These are phyloP conservation scores for Corinectria fuckeliana DNA, from an alignment of 2,329 filamentous ascomycete species.

Conservation along the genomic window DNA sequence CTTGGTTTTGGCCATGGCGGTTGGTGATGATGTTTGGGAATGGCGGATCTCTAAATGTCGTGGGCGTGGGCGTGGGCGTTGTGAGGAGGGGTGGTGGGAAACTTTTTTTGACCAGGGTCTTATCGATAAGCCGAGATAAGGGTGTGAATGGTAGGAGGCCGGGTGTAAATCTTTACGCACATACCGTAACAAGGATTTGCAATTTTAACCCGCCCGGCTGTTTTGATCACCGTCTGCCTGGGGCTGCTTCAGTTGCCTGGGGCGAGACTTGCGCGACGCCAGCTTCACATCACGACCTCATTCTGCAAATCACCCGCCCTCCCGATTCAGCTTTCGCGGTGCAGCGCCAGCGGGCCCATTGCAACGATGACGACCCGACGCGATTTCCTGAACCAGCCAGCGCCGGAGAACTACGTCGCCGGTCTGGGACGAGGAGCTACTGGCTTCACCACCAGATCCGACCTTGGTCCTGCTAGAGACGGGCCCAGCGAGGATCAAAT, in stretches of 20 bases:
- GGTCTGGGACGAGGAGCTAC: constrained; percentile 97
- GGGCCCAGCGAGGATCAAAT: constrained; percentile 98
- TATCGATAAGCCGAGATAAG: constrained; percentile 26
- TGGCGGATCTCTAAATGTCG: constrained; percentile 13
- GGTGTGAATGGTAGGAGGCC: background rate
- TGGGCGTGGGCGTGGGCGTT: constrained; percentile 9
- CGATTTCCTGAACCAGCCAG: constrained; percentile 88
- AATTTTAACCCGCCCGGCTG: constrained; percentile 1
- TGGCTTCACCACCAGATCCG: constrained; percentile 95
- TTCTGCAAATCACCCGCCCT: constrained; percentile 3
- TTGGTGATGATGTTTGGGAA: constrained; percentile 13
- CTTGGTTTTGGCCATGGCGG: constrained; percentile 60
- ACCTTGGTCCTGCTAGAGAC: constrained; percentile 92
- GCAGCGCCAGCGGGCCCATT: constrained; percentile 22
- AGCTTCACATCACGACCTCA: constrained; percentile 9
- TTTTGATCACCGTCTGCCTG: constrained; percentile 13
- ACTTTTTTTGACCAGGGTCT: constrained; percentile 32
- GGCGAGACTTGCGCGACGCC: constrained; percentile 7
- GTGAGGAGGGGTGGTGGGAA: constrained; percentile 34
- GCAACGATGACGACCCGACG: constrained; percentile 66
- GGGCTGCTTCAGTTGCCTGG: constrained; percentile 5
- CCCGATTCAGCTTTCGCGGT: constrained; percentile 4
- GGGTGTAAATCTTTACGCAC: background rate
- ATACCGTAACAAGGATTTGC: background rate
- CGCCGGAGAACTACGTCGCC: constrained; percentile 89